Evolutionary conservation across 768 basidiomycete genomes (phyloP), one percentile per base, ranked within the genome.

Genomic region (Amanita thiersii): DNA sequence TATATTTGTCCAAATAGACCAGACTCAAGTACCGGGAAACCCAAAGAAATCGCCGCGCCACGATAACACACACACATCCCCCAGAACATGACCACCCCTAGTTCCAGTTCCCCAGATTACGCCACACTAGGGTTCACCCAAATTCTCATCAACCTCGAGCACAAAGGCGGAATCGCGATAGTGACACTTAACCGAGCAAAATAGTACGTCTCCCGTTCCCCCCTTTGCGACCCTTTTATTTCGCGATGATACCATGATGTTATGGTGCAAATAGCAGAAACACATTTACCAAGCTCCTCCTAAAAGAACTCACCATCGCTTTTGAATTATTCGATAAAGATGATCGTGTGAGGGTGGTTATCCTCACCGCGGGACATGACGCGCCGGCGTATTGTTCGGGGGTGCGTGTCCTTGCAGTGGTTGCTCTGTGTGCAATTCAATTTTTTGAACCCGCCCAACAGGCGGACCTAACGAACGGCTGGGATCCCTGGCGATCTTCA

Each of bases 321-420:
- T 75, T 74, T 44, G 63, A 64, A n/a, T 48, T 72, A 2, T 63
- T 64, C n/a, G 72, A 75, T 57, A 60, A 55, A 35, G 76, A 77
- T 43, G 75, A 77, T 47, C 65, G 69, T 28, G 69, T 77, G 15
- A 63, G 68, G 26, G 75, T 60, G 0, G 65, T 75, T 10, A 61
- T 77, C 12, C 47, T 75, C 26, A 76, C 73, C 2, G 68, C 75
- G 0, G 73, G 75, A 36, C 67, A 58, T 37, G 65, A 59, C 4
- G 70, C 74, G 1, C 61, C 69, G 12, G 74, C 74, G 1, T 79
- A 62, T 47, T 76, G 76, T 50, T 67, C 75, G 15, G 76, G 76
- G 1, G 76, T 75, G 56, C 14, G 69, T 45, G 28, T 21, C 18
- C 38, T 21, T 9, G 19, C 21, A 17, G 10, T 20, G 5, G 10